Conservation (phyloP, 257 asterid species). For the Lithospermum erythrorhizon region DNA sequence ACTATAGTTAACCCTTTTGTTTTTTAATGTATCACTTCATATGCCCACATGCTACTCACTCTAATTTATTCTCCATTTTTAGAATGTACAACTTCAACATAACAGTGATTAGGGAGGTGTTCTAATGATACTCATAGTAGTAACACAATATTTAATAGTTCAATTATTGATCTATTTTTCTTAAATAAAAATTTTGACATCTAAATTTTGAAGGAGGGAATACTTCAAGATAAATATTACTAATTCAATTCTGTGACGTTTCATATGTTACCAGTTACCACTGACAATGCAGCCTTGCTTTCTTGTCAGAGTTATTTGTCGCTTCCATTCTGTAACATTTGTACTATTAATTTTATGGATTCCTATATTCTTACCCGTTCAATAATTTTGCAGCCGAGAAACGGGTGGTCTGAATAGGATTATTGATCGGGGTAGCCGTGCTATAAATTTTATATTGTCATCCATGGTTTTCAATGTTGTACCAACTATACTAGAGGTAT, state of each 20-base stretch:
- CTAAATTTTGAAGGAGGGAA: background rate
- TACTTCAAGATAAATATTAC: background rate
- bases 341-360: background rate
- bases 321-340: background rate
- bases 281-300: background rate
- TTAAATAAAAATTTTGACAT: background rate
- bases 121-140: no score
- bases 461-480: constrained; percentile 93
- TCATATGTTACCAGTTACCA: no score
- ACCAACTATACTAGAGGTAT: constrained; percentile 88
- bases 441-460: constrained; percentile 89
- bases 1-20: no score
- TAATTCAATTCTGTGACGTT: background rate
- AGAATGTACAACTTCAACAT: no score
- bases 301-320: background rate
- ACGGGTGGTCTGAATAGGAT: constrained; percentile 92
- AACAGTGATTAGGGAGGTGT: no score
- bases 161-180: background rate
- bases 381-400: constrained; percentile 64
- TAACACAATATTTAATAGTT: background rate
- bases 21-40: no score
- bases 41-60: no score
- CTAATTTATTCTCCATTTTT: background rate
- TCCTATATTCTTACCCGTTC: constrained; percentile 2
- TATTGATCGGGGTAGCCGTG: constrained; percentile 98